phyloP scores from a whole-genome alignment of 192 early-diverging fungal genomes.

The Dimargaris xerosporica region DNA sequence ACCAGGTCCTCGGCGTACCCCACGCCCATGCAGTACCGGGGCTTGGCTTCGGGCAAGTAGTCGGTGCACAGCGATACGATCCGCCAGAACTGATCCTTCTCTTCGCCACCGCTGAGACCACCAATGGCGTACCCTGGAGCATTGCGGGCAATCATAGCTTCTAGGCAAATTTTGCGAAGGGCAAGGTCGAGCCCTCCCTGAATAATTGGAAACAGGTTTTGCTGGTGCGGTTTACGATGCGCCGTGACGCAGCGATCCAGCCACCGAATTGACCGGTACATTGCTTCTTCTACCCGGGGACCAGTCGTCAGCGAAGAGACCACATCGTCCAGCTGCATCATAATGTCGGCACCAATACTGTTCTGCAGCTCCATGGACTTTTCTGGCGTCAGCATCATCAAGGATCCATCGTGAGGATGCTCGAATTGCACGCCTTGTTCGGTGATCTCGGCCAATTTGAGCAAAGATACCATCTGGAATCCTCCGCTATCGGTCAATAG shows the following conservation, averaged over 20 bases:
- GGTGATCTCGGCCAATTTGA: constrained; percentile 68
- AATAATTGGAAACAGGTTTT: constrained; percentile 81
- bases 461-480: constrained; percentile 82
- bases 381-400: constrained; percentile 73
- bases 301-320: constrained; percentile 69
- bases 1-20: constrained; percentile 76
- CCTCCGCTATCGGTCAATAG: constrained; percentile 71
- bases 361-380: constrained; percentile 78
- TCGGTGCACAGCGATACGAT: constrained; percentile 70
- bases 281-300: constrained; percentile 73
- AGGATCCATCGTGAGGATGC: constrained; percentile 65
- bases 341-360: constrained; percentile 73
- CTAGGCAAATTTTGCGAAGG: constrained; percentile 53
- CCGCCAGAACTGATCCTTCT: constrained; percentile 73
- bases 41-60: constrained; percentile 60
- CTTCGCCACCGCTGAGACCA: constrained; percentile 74
- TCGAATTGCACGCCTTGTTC: constrained; percentile 76
- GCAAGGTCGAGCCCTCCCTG: constrained; percentile 65
- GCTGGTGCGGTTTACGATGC: constrained; percentile 46
- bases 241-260: constrained; percentile 69
- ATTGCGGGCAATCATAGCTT: constrained; percentile 66
- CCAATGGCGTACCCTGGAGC: constrained; percentile 77
- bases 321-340: constrained; percentile 88
- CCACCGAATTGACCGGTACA: constrained; percentile 80
- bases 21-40: constrained; percentile 86